A percentile compares a stretch with the other conserved stretches of the same genome.
These are phyloP conservation scores for Eimeria brunetti DNA, from an alignment of 169 alveolate species.

Conservation along the genomic window DNA sequence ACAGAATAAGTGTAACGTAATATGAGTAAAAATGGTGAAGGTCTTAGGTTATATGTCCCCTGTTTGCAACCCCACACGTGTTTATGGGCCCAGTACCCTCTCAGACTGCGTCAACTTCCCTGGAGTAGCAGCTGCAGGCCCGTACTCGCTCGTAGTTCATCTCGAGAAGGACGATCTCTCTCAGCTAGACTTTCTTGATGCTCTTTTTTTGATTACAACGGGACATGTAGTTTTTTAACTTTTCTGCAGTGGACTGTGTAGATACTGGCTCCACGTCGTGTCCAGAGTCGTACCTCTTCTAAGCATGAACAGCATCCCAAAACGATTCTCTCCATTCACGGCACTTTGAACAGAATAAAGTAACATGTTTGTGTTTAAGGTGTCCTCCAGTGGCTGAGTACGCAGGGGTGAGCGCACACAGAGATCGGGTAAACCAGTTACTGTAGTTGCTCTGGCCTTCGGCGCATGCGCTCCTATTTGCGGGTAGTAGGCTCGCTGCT, in stretches of 20 bases:
- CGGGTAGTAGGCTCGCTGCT: no score
- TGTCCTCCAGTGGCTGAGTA: not conserved
- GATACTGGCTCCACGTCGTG: not conserved
- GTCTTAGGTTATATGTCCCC: not conserved
- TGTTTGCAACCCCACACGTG: conserved; percentile 33
- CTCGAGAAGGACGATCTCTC: not conserved
- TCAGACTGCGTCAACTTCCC: not conserved
- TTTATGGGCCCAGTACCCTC: not conserved
- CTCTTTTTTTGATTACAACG: not conserved
- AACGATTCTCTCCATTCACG: not conserved
- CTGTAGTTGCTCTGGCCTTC: no score
- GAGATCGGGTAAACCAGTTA: not conserved
- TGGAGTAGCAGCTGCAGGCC: not conserved
- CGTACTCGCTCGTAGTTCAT: not conserved
- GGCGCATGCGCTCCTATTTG: no score
- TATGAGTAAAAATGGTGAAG: not conserved
- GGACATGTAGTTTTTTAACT: not conserved
- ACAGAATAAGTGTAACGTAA: not conserved
- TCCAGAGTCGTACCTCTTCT: not conserved
- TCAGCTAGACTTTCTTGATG: not conserved
- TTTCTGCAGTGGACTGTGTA: not conserved
- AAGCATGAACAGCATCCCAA: no score
- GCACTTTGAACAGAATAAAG: not conserved
- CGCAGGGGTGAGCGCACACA: not conserved
- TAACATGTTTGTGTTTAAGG: not conserved